Percentiles rank a stretch among this genome's conserved stretches.
phyloP scores from a whole-genome alignment of 371 early-diverging fungal genomes.

The Mycotypha africana region DNA sequence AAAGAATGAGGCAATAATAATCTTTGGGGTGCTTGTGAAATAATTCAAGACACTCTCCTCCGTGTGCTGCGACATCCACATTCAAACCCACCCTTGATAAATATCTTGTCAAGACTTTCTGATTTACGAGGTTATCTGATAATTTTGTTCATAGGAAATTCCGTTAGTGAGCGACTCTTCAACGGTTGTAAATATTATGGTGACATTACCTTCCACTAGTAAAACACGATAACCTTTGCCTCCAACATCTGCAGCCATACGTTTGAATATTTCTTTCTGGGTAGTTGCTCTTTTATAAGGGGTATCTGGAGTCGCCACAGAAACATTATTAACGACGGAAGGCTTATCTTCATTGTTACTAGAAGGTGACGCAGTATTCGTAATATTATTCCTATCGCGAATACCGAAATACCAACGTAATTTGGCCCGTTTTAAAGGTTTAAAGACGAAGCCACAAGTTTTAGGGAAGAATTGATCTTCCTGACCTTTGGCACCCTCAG shows the following conservation, averaged over 20 bases:
- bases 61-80: constrained; percentile 52
- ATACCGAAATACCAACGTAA: constrained; percentile 50
- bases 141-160: background rate
- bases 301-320: constrained; percentile 29
- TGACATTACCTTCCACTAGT: constrained; percentile 52
- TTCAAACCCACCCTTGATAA: constrained; percentile 45
- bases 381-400: constrained; percentile 16
- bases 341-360: background rate
- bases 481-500: constrained; percentile 37
- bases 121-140: constrained; percentile 56
- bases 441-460: constrained; percentile 55
- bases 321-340: background rate
- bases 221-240: constrained; percentile 45
- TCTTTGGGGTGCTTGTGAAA: constrained; percentile 37
- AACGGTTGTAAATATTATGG: too few relatives aligned
- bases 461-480: constrained; percentile 30
- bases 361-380: background rate
- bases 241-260: constrained; percentile 50
- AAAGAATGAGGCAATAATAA: constrained; percentile 49
- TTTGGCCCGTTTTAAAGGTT: constrained; percentile 53
- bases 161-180: too few relatives aligned
- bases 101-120: constrained; percentile 52
- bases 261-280: constrained; percentile 51
- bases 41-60: constrained; percentile 47
- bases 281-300: constrained; percentile 43